Evolutionary conservation across 768 basidiomycete genomes (phyloP).

Genomic region (Porphyrellus cyaneotinctus): DNA sequence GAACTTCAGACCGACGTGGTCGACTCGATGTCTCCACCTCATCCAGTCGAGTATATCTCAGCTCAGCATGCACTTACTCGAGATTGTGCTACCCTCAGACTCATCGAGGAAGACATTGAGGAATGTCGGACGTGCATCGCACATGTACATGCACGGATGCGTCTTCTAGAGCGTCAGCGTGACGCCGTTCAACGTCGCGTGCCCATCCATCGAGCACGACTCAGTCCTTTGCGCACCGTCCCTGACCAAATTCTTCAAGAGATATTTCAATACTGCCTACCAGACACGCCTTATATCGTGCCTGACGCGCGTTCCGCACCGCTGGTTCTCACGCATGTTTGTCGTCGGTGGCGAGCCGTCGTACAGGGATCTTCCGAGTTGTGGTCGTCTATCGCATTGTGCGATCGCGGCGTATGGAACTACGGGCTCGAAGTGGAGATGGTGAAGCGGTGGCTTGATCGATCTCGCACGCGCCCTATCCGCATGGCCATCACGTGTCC

Average conservation of each 20-base stretch:
- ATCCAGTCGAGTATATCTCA: constrained; percentile 14
- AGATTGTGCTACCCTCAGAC: constrained; percentile 15
- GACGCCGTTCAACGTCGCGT: constrained; percentile 13
- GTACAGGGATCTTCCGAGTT: constrained; percentile 29
- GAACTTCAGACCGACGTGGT: constrained; percentile 13
- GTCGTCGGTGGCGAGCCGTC: constrained; percentile 31
- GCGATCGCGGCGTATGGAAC: constrained; percentile 31
- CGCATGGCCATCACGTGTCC: constrained; percentile 19
- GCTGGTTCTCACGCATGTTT: constrained; percentile 31
- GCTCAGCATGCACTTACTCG: constrained; percentile 17
- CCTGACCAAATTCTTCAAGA: constrained; percentile 33
- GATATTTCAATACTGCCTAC: constrained; percentile 29
- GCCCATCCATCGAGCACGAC: constrained; percentile 22
- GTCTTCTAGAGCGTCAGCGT: constrained; percentile 20
- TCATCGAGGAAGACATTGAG: constrained; percentile 15
- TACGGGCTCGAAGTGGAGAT: constrained; percentile 23
- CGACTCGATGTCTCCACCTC: constrained; percentile 23
- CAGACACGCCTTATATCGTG: constrained; percentile 17
- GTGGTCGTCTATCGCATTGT: constrained; percentile 28
- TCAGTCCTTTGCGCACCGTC: constrained; percentile 27
- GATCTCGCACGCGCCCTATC: constrained; percentile 20
- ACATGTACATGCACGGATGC: constrained; percentile 13
- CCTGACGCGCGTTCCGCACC: constrained; percentile 26
- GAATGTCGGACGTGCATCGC: constrained; percentile 16
- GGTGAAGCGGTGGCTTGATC: constrained; percentile 22